Conservation (phyloP, 1,139 yeast genomes). For the Zygosaccharomyces sapae region DNA sequence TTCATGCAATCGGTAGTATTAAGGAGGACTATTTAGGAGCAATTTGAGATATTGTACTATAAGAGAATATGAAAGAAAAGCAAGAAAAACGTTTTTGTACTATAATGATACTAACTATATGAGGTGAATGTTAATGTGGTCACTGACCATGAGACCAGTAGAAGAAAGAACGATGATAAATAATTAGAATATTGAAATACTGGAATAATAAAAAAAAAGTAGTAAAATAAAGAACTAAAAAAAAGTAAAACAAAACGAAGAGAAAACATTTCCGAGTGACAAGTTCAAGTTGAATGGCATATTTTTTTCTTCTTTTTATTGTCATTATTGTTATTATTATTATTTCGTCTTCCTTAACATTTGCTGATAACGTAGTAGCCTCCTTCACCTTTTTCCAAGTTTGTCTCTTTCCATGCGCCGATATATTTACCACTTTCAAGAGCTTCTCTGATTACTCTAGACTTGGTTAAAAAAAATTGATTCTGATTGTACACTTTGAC, state of each 20-base stretch:
- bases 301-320: not conserved
- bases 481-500: slow-evolving; percentile 40
- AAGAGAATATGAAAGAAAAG: not conserved
- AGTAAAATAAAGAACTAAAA: not conserved
- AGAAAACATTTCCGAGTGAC: not conserved
- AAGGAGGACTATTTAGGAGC: slow-evolving; percentile 97
- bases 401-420: slow-evolving; percentile 36
- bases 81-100: not conserved
- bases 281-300: not conserved
- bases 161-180: not conserved
- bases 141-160: not conserved
- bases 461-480: slow-evolving; percentile 35
- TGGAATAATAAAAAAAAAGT: not conserved
- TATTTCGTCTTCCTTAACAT: not conserved
- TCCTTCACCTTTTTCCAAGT: slow-evolving; percentile 33
- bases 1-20: slow-evolving; percentile 95
- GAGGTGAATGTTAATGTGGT: not conserved
- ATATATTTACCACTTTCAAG: slow-evolving; percentile 33
- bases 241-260: not conserved
- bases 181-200: not conserved
- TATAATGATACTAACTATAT: not conserved
- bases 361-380: slow-evolving; percentile 29
- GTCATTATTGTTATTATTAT: not conserved
- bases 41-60: slow-evolving; percentile 34
- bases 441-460: slow-evolving; percentile 37